Evolutionary conservation across 2,329 filamentous ascomycete genomes (phyloP).

Genomic region (Boeremia exigua): DNA sequence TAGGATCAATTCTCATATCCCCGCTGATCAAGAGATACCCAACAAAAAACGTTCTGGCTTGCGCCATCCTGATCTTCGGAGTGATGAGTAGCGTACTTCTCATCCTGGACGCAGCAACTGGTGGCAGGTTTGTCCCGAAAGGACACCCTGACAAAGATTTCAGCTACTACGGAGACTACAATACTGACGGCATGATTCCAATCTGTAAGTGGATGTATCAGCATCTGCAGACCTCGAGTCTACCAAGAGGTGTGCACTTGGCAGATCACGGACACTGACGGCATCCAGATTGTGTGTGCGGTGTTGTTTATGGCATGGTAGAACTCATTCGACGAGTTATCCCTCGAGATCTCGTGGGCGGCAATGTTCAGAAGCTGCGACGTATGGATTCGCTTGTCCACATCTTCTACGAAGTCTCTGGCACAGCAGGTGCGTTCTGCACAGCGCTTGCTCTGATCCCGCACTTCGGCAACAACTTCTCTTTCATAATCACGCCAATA

Average conservation of each 20-base stretch:
- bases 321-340: constrained; percentile 60
- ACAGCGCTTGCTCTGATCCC: constrained; percentile 60
- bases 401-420: constrained; percentile 58
- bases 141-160: constrained; percentile 48
- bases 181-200: constrained; percentile 58
- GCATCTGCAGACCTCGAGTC: background rate
- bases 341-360: constrained; percentile 59
- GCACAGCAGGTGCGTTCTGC: constrained; percentile 56
- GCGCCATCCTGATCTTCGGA: constrained; percentile 55
- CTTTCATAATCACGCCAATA: constrained; percentile 59
- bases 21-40: constrained; percentile 58
- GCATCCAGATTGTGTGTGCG: constrained; percentile 29
- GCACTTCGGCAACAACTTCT: constrained; percentile 58
- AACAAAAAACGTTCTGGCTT: constrained; percentile 55
- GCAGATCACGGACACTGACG: constrained; percentile 15
- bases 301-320: constrained; percentile 54
- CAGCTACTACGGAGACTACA: constrained; percentile 57
- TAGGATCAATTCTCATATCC: constrained; percentile 59
- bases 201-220: constrained; percentile 44
- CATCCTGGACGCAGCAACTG: constrained; percentile 57
- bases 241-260: background rate
- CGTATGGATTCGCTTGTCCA: constrained; percentile 56
- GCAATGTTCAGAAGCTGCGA: constrained; percentile 57
- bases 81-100: constrained; percentile 57
- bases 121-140: constrained; percentile 51